A percentile compares a stretch with the other conserved stretches of the same genome.
Conservation (phyloP, 2,329 filamentous ascomycete species). For the Exophiala spinifera region DNA sequence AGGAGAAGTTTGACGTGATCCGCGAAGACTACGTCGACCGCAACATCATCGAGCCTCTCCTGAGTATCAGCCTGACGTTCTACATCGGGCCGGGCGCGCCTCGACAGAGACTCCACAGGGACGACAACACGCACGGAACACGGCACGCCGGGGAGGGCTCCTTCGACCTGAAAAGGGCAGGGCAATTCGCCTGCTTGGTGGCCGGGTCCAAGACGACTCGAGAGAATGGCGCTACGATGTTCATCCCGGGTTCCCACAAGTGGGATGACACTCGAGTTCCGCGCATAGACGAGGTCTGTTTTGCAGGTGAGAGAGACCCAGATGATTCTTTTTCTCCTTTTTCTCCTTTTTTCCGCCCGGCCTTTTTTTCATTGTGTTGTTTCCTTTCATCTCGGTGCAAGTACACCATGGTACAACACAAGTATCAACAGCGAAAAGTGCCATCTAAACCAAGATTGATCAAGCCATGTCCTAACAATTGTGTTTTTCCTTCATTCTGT, state of each 20-base stretch:
- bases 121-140: slow-evolving; percentile 36
- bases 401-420: too few species aligned
- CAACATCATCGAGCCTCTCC: slow-evolving; percentile 22
- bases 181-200: slow-evolving; percentile 27
- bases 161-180: slow-evolving; percentile 23
- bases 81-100: slow-evolving; percentile 33
- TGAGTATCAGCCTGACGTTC: slow-evolving; percentile 33
- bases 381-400: too few species aligned
- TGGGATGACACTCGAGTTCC: slow-evolving; percentile 31
- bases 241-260: slow-evolving; percentile 50
- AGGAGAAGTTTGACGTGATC: slow-evolving; percentile 24
- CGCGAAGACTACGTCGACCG: not conserved
- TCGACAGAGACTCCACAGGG: slow-evolving; percentile 37
- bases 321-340: not conserved
- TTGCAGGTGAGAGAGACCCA: slow-evolving; percentile 31
- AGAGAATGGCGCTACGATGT: slow-evolving; percentile 49
- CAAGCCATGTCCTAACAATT: too few species aligned
- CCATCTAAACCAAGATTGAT: too few species aligned
- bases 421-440: too few species aligned
- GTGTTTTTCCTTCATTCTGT: too few species aligned
- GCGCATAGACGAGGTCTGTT: slow-evolving; percentile 33
- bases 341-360: not conserved
- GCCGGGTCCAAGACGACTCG: slow-evolving; percentile 35
- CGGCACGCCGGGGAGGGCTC: slow-evolving; percentile 17
- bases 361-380: not conserved